Evolutionary conservation across 768 basidiomycete genomes (phyloP), one percentile per base, ranked within the genome.

Genomic region (Dioszegia hungarica): DNA sequence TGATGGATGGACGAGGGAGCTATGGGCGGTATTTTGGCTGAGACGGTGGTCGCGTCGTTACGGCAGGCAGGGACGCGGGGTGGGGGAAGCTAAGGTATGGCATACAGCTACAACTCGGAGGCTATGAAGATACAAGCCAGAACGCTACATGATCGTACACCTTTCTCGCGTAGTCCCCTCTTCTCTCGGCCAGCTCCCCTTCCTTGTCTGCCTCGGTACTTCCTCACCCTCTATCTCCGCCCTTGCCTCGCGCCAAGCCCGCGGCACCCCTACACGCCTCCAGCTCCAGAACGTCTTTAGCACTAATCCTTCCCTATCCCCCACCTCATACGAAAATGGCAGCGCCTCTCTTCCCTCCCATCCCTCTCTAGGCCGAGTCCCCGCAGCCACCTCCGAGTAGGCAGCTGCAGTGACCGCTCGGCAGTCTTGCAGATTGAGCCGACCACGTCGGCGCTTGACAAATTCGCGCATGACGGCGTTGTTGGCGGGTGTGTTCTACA

Each of bases 281-380:
- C 68, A 70, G 28, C 56, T 58, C 56, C 55, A 62, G 24, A 64
- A 63, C 2, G 61, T 67, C 59, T 70, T 70, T 19, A 70, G 28
- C 17, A 63, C 59, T 33, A 45, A 45, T 5, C 47, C 33, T 8
- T 19, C 38, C 8, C 29, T 12, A 3, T 62, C 56, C 9, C 17
- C 37, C 27, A 59, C 24, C 31, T 58, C 50, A 38, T 70, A 70
- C 10, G 34, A 31, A 36, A 70, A 67, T 10, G 60, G 59, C 2
- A 37, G 24, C 10, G 66, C 63, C 3, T 45, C 49, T 37, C 54
- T 61, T 3, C 61, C 64, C 0, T 36, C 31, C 47, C 52, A 64
- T 1, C 57, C 60, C 14, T 39, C 19, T 38, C 63, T 11, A 11
- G 63, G 36, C 1, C 50, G 55, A 12, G 61, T 55, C 12, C 44